Percentiles rank a stretch among this genome's conserved stretches.
These are phyloP conservation scores for Drosera capensis DNA, from an alignment of 148 eudicot genomes.

Conservation along the genomic window DNA sequence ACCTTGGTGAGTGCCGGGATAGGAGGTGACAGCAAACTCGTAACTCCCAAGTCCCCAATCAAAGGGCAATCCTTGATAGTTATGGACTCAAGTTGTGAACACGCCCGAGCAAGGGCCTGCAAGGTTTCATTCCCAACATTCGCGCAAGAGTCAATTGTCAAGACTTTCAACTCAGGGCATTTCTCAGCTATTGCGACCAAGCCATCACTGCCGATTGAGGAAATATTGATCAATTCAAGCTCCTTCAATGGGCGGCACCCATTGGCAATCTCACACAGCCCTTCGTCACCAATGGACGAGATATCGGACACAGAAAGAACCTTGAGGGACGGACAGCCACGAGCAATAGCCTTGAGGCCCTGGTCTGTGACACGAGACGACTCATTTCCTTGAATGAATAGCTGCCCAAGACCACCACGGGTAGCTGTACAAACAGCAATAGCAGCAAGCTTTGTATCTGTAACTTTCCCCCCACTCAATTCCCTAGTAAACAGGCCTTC, in stretches of 20 bases:
- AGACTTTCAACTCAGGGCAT: constrained; percentile 62
- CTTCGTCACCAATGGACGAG: constrained; percentile 48
- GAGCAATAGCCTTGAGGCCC: constrained; percentile 62
- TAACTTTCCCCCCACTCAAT: constrained; percentile 75
- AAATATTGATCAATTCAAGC: constrained; percentile 63
- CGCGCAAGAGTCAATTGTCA: constrained; percentile 60
- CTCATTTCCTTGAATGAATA: constrained; percentile 58
- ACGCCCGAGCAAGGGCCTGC: constrained; percentile 45
- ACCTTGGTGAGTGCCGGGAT: constrained; percentile 39
- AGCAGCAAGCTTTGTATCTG: constrained; percentile 70
- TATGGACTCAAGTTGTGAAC: constrained; percentile 48
- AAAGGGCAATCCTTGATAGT: constrained; percentile 59
- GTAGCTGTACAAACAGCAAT: constrained; percentile 68
- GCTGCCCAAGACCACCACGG: constrained; percentile 90
- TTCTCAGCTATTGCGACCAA: constrained; percentile 51
- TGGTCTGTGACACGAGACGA: constrained; percentile 36
- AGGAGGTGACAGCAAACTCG: constrained; percentile 39
- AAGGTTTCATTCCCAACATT: constrained; percentile 56
- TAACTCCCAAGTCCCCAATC: constrained; percentile 73
- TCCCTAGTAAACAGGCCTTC: constrained; percentile 72
- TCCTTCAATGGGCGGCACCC: constrained; percentile 62
- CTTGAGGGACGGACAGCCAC: constrained; percentile 68
- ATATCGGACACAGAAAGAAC: constrained; percentile 65
- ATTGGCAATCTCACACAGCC: constrained; percentile 53
- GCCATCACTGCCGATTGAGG: constrained; percentile 55